phyloP scores from a whole-genome alignment of 495 filamentous ascomycete genomes.

The Podospora fimiseda region DNA sequence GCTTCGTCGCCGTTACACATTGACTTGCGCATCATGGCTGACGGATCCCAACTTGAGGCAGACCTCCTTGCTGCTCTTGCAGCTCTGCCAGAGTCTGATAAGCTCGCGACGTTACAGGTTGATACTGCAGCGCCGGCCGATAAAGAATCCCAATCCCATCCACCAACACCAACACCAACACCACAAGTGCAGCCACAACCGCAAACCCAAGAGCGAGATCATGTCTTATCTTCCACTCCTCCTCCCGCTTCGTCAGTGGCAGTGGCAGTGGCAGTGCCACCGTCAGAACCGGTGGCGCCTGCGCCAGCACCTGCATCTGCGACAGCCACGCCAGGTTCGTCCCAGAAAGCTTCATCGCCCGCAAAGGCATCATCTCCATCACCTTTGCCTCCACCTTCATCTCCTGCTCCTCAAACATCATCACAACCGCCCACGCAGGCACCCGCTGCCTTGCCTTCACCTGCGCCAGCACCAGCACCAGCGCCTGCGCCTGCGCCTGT shows the following conservation, averaged over 20 bases:
- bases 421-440: background rate
- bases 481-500: background rate
- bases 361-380: too few species aligned
- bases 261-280: background rate
- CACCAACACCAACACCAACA: background rate
- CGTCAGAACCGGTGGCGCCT: background rate
- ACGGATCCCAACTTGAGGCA: conserved; percentile 10
- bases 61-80: conserved; percentile 14
- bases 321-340: background rate
- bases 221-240: background rate
- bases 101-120: background rate
- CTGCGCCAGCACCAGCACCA: background rate
- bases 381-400: too few species aligned
- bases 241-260: background rate
- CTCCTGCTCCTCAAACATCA: too few species aligned
- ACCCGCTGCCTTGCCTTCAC: background rate
- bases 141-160: background rate
- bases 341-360: too few species aligned
- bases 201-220: background rate
- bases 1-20: background rate
- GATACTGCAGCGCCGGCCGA: background rate
- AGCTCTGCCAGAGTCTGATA: background rate
- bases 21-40: conserved; percentile 15
- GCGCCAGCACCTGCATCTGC: background rate
- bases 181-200: background rate